phyloP scores from a whole-genome alignment of 257 asterid species.

The Solanum chiquidenum region DNA sequence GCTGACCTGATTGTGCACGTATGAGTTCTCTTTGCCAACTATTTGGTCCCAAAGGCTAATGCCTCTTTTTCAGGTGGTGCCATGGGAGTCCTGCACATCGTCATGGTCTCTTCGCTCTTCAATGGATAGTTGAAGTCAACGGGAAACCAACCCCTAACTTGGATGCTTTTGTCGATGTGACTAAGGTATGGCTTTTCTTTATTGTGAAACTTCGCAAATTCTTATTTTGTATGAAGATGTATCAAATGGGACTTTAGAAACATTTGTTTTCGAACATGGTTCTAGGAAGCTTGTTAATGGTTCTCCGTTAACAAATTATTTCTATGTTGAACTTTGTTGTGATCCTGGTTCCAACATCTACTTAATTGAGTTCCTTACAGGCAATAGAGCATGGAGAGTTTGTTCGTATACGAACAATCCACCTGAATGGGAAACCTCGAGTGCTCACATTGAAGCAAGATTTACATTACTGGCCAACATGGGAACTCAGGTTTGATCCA shows the following conservation, averaged over 20 bases:
- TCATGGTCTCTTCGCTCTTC: slow-evolving; percentile 92
- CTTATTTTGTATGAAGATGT: neutral
- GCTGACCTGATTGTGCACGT: neutral
- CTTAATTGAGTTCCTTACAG: slow-evolving; percentile 20
- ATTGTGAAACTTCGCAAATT: neutral
- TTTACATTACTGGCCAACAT: slow-evolving; percentile 96
- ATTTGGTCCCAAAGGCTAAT: neutral
- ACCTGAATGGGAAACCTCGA: slow-evolving; percentile 93
- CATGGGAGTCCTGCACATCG: slow-evolving; percentile 97
- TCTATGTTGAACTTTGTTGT: neutral
- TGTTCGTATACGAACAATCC: slow-evolving; percentile 74
- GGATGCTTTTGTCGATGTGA: slow-evolving; percentile 78
- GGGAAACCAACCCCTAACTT: slow-evolving; percentile 87
- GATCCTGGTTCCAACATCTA: neutral
- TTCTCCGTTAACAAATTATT: neutral
- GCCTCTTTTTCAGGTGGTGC: slow-evolving; percentile 73
- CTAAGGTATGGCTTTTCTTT: slow-evolving; percentile 44
- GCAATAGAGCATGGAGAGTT: slow-evolving; percentile 83
- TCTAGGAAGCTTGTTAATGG: neutral
- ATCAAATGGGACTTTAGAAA: neutral
- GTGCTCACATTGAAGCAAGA: slow-evolving; percentile 94
- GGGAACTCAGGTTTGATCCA: slow-evolving; percentile 89
- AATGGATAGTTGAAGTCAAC: slow-evolving; percentile 91
- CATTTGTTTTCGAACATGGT: neutral
- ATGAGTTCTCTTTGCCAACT: neutral